Evolutionary conservation across 2,329 filamentous ascomycete species (phyloP), one percentile per base, ranked within the genome.

Genomic region (Clarireedia monteithiana): DNA sequence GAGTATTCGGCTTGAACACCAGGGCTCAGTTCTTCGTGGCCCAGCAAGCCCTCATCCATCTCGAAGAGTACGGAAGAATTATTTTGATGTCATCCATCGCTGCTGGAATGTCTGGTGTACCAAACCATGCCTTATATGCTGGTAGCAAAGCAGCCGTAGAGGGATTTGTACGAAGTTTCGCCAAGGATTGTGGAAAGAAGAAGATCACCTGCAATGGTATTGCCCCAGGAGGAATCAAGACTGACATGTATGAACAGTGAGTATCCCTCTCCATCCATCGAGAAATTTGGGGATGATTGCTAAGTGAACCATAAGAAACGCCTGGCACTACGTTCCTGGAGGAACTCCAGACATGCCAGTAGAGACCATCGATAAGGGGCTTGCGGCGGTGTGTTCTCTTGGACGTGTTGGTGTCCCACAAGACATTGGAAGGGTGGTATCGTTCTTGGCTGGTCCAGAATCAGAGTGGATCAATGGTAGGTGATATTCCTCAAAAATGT

Each of bases 21-120:
- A 75, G 74, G 38, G 85, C 84, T 6, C 77, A 89, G 72, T 89
- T 89, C 76, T 89, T 90, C 70, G 85, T 90, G 52, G 86, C 85
- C 20, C 85, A 89, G 73, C 83, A 87, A 57, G 87, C 82, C 6
- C 86, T 86, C 71, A 85, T 85, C 73, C 75, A 88, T 72, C 79
- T 88, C 61, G 78, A 84, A 67, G 75, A 80, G 46, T 84, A 86
- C 56, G 88, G 88, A 34, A 78, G 87, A 47, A 80, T 91, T 63
- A 81, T 85, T 0, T 80, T 82, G 62, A 89, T 87, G 81, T 81
- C 78, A 34, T 86, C 82, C 56, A 88, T 88, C 70, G 53, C 61
- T 14, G 55, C 59, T 10, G 44, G 51, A 15, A 53, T 57, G 46
- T 55, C 80, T 66, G 84, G 80, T 42, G 84, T 90, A 20, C 82